phyloP scores from a whole-genome alignment of 2,329 filamentous ascomycete species.

The Pyricularia grisea region DNA sequence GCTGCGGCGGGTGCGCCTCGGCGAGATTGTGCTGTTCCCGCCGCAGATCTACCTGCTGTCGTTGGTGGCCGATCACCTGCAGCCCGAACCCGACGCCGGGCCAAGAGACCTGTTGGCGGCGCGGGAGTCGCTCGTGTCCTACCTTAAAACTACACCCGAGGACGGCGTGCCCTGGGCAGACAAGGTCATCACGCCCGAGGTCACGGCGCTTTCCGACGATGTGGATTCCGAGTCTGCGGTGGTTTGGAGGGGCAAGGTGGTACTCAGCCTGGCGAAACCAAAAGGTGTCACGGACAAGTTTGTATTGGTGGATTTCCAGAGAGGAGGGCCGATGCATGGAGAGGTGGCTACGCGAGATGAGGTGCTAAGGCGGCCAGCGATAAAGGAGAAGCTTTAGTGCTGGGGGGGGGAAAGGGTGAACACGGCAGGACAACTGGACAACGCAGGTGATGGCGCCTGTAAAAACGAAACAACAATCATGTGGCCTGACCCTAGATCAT shows the following conservation, averaged over 20 bases:
- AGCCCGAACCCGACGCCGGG: slow-evolving; percentile 5
- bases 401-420: background rate
- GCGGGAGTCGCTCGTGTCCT: slow-evolving; percentile 10
- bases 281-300: slow-evolving; percentile 53
- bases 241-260: slow-evolving; percentile 34
- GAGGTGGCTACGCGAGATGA: slow-evolving; percentile 43
- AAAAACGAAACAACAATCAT: background rate
- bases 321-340: slow-evolving; percentile 40
- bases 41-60: slow-evolving; percentile 73
- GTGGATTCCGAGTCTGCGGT: slow-evolving; percentile 25
- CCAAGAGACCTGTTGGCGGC: slow-evolving; percentile 13
- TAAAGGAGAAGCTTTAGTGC: slow-evolving; percentile 21
- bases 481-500: background rate
- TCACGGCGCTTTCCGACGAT: slow-evolving; percentile 4
- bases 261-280: slow-evolving; percentile 49
- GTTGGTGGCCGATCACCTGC: slow-evolving; percentile 45
- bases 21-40: slow-evolving; percentile 76
- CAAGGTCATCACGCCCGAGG: slow-evolving; percentile 51
- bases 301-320: slow-evolving; percentile 43
- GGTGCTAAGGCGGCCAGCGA: slow-evolving; percentile 15
- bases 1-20: slow-evolving; percentile 52
- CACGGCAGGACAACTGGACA: background rate
- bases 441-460: background rate
- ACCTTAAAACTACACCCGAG: slow-evolving; percentile 13
- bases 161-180: slow-evolving; percentile 40